A percentile compares a stretch with the other conserved stretches of the same genome.
phyloP scores from a whole-genome alignment of 352 stramenopile genomes.

The Phytopythium oedochilum region DNA sequence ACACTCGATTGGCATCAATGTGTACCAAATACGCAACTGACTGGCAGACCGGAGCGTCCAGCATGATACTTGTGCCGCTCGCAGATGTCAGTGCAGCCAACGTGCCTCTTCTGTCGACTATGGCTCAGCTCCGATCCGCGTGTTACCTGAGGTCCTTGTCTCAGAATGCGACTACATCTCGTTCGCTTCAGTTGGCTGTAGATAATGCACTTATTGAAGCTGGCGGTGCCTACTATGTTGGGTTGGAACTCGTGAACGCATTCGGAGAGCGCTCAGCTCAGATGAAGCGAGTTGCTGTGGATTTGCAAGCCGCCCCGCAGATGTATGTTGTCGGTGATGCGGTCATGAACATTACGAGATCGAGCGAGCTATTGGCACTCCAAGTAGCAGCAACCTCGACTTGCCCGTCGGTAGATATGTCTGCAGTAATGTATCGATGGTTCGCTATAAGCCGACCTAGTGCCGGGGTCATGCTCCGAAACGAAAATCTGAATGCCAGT shows the following conservation, averaged over 20 bases:
- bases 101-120: constrained; percentile 23
- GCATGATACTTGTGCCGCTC: constrained; percentile 14
- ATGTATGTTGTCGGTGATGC: constrained; percentile 49
- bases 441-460: constrained; percentile 19
- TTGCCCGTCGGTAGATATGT: constrained; percentile 33
- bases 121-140: constrained; percentile 37
- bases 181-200: constrained; percentile 25
- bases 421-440: constrained; percentile 42
- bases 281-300: constrained; percentile 28
- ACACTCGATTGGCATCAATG: constrained; percentile 8
- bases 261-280: constrained; percentile 29
- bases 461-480: not conserved
- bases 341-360: constrained; percentile 24
- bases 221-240: constrained; percentile 35
- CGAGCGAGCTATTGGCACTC: constrained; percentile 29
- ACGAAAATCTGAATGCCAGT: constrained; percentile 31
- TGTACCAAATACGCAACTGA: constrained; percentile 48
- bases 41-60: constrained; percentile 30
- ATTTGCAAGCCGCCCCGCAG: constrained; percentile 32
- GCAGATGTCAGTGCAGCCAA: constrained; percentile 23
- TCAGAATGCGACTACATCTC: constrained; percentile 13
- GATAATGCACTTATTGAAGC: constrained; percentile 39
- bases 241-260: constrained; percentile 51
- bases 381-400: constrained; percentile 41
- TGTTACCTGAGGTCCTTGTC: constrained; percentile 48